A percentile compares a stretch with the other conserved stretches of the same genome.
Evolutionary conservation across 495 filamentous ascomycete species (phyloP).

Genomic region (Cenococcum geophilum): DNA sequence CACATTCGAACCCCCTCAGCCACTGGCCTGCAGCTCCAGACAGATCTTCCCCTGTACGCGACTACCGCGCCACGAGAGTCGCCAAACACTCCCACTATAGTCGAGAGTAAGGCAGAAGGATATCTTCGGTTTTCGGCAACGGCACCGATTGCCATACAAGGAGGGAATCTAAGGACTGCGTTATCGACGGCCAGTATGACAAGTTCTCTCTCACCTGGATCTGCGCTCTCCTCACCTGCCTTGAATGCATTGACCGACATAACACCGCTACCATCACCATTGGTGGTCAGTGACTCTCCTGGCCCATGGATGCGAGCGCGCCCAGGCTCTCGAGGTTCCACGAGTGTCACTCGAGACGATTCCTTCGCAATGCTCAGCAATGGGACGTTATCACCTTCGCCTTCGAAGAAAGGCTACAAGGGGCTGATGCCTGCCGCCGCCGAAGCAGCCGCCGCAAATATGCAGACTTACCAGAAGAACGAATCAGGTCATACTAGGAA

Average conservation of each 20-base stretch:
- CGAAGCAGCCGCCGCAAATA: conserved; percentile 35
- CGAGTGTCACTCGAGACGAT: conserved; percentile 29
- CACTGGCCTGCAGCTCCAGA: conserved; percentile 31
- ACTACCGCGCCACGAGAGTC: conserved; percentile 1
- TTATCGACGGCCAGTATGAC: conserved; percentile 37
- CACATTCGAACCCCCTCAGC: conserved; percentile 31
- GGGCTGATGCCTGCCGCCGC: conserved; percentile 29
- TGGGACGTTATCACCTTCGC: conserved; percentile 26
- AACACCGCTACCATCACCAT: conserved; percentile 86
- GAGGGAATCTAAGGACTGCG: conserved; percentile 22
- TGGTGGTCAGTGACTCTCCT: conserved; percentile 67
- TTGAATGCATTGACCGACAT: conserved; percentile 81
- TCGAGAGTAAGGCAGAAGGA: conserved; percentile 16
- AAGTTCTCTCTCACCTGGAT: conserved; percentile 54
- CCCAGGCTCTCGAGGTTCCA: conserved; percentile 39
- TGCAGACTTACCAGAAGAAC: conserved; percentile 39
- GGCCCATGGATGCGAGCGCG: conserved; percentile 56
- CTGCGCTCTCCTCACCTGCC: conserved; percentile 60
- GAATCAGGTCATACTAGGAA: conserved; percentile 52
- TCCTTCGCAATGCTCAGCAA: conserved; percentile 22
- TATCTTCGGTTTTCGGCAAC: conserved; percentile 25
- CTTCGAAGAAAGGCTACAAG: conserved; percentile 28
- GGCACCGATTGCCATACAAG: conserved; percentile 27
- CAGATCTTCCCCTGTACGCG: conserved; percentile 22
- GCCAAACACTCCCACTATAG: conserved; percentile 14